phyloP scores from a whole-genome alignment of 2,329 filamentous ascomycete species.

The Fusarium sp. region DNA sequence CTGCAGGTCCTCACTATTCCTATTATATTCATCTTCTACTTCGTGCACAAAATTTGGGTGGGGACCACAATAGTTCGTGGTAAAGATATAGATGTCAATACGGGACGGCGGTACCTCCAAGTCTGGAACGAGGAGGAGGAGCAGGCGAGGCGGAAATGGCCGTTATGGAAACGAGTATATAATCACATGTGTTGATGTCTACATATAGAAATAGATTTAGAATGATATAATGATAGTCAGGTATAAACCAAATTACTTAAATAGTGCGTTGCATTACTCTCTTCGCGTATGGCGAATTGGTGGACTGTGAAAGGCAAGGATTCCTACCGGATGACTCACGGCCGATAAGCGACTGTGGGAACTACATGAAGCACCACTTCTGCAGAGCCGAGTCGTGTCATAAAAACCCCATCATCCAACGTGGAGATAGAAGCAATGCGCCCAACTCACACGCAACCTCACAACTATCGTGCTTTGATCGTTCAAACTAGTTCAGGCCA shows the following conservation, averaged over 20 bases:
- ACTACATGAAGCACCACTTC: not conserved
- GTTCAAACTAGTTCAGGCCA: not conserved
- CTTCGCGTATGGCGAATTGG: not conserved
- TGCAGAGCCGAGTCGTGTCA: not conserved
- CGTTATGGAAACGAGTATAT: constrained; percentile 79
- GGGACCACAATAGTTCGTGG: constrained; percentile 74
- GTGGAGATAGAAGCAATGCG: no score
- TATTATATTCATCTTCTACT: constrained; percentile 74
- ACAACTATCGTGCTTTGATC: not conserved
- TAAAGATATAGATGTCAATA: constrained; percentile 86
- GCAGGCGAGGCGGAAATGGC: constrained; percentile 75
- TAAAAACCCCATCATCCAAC: not conserved
- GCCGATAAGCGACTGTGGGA: constrained; percentile 7
- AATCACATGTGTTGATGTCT: constrained; percentile 72
- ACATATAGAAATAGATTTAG: not conserved
- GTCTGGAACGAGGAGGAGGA: constrained; percentile 81
- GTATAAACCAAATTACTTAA: not conserved
- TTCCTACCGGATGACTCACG: constrained; percentile 11
- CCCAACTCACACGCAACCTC: accelerated
- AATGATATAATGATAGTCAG: not conserved
- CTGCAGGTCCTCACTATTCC: constrained; percentile 76
- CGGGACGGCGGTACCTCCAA: constrained; percentile 86
- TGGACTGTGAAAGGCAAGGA: not conserved
- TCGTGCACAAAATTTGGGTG: constrained; percentile 80
- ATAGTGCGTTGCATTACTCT: not conserved